Conservation (phyloP, 1,139 yeast species). For the Candida frijolesensis region DNA sequence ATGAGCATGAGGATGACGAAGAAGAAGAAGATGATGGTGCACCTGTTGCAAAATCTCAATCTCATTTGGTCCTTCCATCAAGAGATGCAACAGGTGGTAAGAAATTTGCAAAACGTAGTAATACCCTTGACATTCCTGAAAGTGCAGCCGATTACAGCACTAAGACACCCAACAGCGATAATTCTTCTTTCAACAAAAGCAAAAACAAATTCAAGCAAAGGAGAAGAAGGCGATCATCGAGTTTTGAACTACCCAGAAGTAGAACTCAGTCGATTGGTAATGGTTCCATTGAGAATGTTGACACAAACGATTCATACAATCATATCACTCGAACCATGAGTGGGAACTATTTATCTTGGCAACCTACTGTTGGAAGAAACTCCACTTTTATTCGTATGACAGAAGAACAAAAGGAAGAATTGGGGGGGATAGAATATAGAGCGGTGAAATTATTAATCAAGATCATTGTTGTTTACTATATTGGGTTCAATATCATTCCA, state of each 20-base stretch:
- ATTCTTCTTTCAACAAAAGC: not conserved
- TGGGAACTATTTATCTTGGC: constrained; percentile 79
- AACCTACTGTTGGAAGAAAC: constrained; percentile 92
- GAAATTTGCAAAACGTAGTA: constrained; percentile 43
- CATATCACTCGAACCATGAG: constrained; percentile 39
- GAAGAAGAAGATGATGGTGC: constrained; percentile 26
- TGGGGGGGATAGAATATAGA: constrained; percentile 96
- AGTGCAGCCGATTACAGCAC: constrained; percentile 10
- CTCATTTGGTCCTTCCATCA: constrained; percentile 38
- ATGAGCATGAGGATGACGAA: constrained; percentile 21
- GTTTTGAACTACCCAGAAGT: constrained; percentile 4
- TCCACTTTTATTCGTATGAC: constrained; percentile 85
- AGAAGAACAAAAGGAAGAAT: constrained; percentile 84
- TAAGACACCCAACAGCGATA: not conserved
- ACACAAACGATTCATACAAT: constrained; percentile 21
- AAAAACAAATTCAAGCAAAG: constrained; percentile 11
- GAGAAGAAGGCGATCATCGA: constrained; percentile 14
- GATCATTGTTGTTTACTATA: constrained; percentile 65
- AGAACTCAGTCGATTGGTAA: constrained; percentile 6
- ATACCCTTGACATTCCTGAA: constrained; percentile 47
- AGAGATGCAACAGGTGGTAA: constrained; percentile 36
- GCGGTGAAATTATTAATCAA: constrained; percentile 77
- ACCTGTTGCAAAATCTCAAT: constrained; percentile 30
- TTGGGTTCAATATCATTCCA: constrained; percentile 73
- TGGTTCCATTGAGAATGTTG: constrained; percentile 13